Base-by-base conservation (phyloP, 73 alveolate species). In the Paramecium caudatum region DNA sequence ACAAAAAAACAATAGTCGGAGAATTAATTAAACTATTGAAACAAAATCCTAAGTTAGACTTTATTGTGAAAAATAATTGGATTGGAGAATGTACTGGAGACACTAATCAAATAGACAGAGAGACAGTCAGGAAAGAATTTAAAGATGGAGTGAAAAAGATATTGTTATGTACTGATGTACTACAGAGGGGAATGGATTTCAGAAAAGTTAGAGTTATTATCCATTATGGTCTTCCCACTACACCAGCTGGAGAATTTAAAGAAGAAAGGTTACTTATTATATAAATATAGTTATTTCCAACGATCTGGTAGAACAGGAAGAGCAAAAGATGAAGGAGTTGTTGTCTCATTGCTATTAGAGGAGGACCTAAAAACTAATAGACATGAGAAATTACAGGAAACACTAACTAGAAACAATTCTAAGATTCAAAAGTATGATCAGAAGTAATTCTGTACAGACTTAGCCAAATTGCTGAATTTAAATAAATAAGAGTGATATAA, bases 291-390 rank as follows among this genome's bases (percentile, higher is more conserved):
- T 21, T 74, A 74, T 74, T 74, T 34, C 32, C 15, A 74, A 43
- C 17, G 88, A 19, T 41, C 69, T 9, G 88, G 88, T 9, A 37
- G 88, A 74, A 74, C 88, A 27, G 88, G 88, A 12, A 74, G 88
- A 74, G 88, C 88, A 3, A 74, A 74, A 21, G 88, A 74, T 43
- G 88, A 74, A 43, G 88, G 88, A 41, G 88, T 74, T 15, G 88
- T 74, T 10, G 62, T 74, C 4, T 41, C 69, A 0, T 27, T 74
- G 13, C 43, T 74, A 41, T 74, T 45, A 7, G 47, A 74, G 13
- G 88, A 74, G 1, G 88, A 74, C 15, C 23, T 74, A 19, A 21
- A 41, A 34, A 25, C 25, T 12, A 74, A 74, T 8, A 74, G 88
- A 74, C 3, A 74, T 23, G 88, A 36, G 12, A 23, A 41, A 41